phyloP scores from a whole-genome alignment of 2,329 filamentous ascomycete species.

The Neonectria coccinea region DNA sequence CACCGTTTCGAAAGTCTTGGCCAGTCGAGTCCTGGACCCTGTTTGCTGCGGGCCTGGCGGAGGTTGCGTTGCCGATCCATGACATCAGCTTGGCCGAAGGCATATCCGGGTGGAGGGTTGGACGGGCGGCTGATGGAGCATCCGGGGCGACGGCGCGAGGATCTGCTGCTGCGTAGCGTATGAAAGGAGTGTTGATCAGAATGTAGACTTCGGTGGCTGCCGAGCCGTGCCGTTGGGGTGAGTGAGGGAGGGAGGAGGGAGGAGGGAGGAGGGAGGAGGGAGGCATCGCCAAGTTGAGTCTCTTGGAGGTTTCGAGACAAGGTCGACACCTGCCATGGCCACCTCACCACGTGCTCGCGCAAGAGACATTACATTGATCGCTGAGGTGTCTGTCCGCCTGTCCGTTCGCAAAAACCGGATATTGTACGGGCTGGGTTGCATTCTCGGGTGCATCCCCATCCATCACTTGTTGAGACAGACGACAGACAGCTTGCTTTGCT shows the following conservation, averaged over 20 bases:
- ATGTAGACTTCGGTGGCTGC: slow-evolving; percentile 2
- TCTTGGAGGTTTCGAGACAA: slow-evolving; percentile 2
- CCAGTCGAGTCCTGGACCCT: slow-evolving; percentile 18
- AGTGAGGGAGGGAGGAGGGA: background rate
- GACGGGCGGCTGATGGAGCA: slow-evolving; percentile 30
- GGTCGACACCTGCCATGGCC: background rate
- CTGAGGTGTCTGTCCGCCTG: background rate
- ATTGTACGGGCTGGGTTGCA: background rate
- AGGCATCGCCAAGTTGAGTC: too few species aligned
- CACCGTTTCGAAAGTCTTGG: slow-evolving; percentile 37
- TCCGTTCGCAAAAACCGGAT: background rate
- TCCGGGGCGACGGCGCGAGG: slow-evolving; percentile 26
- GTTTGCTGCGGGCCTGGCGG: slow-evolving; percentile 28
- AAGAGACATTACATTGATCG: background rate
- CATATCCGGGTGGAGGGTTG: slow-evolving; percentile 15
- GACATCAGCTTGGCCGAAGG: slow-evolving; percentile 47
- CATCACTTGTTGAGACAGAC: background rate
- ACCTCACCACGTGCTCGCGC: background rate
- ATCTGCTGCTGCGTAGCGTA: slow-evolving; percentile 23
- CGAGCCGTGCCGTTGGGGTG: slow-evolving; percentile 10
- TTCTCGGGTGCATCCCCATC: background rate
- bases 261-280: background rate
- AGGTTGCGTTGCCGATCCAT: slow-evolving; percentile 46
- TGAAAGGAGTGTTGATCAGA: slow-evolving; percentile 21
- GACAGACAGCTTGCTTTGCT: too few species aligned